Evolutionary conservation across 352 stramenopile species (phyloP), one percentile per base, ranked within the genome.

Genomic region (Hyaloperonospora brassicae): DNA sequence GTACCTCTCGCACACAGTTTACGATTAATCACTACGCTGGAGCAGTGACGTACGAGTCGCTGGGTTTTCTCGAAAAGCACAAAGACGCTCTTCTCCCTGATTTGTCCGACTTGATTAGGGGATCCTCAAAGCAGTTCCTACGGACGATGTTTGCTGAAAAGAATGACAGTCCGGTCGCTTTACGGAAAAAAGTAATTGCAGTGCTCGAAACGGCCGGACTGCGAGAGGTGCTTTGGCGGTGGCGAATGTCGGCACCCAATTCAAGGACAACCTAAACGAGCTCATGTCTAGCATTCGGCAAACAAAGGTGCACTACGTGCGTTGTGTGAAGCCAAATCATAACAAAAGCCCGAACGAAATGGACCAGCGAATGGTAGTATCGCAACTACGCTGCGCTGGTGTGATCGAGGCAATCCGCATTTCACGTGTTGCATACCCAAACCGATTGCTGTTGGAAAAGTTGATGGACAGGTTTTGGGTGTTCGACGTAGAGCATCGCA

Each of bases 311-410:
- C 96, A 99, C 57, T 99, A 99, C 58, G 95, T 99, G 35, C 86
- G 96, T n/a, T 99, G 96, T 66, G 96, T 99, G 55, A 99, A 99
- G 67, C 96, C 97, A 1, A 99, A 99, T 70, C 93, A 97, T 60
- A 77, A 86, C 17, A 96, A 98, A 49, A 97, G 96, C 59, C 59
- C 79, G 1, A 57, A 61, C 3, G 69, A 77, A 65, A 80, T 98
- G 68, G 88, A 96, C 52, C 72, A 96, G 43, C 77, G 83, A 13
- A 89, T 97, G 72, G 83, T 98, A 5, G 87, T 97, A 12, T 89
- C 98, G 30, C 96, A 99, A 75, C 62, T 98, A 12, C 80, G 87
- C 14, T 99, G 98, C 62, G 95, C 95, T 65, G 97, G 97, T 71
- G 95, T 99, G 27, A 96, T 99, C 36, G 97, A 99, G 71, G 97